Conservation (phyloP, 768 basidiomycete genomes). For the Mycena epipterygia region DNA sequence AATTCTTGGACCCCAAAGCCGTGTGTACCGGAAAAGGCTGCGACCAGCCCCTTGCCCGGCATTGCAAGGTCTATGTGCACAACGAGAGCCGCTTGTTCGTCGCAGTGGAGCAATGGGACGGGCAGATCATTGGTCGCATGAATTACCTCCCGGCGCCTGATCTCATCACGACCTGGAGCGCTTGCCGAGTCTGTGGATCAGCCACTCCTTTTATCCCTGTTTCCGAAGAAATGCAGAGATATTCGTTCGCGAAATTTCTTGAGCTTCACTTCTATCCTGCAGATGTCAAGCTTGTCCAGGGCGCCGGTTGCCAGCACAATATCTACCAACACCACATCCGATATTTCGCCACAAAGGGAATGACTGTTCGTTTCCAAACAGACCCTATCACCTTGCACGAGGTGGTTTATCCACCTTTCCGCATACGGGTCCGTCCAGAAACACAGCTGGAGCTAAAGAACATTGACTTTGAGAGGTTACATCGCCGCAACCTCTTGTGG, state of each 20-base stretch:
- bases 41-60: constrained; percentile 82
- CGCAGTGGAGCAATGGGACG: constrained; percentile 91
- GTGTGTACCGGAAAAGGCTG: constrained; percentile 90
- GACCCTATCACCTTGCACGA: constrained; percentile 89
- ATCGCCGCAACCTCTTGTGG: constrained; percentile 80
- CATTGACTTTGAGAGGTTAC: constrained; percentile 84
- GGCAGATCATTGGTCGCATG: constrained; percentile 73
- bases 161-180: constrained; percentile 91
- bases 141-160: constrained; percentile 73
- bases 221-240: constrained; percentile 92
- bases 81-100: constrained; percentile 86
- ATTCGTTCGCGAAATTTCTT: constrained; percentile 96
- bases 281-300: constrained; percentile 85
- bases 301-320: constrained; percentile 94
- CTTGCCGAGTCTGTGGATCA: constrained; percentile 82
- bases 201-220: constrained; percentile 91
- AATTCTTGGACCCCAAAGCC: constrained; percentile 80
- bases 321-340: constrained; percentile 94
- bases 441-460: constrained; percentile 93
- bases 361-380: constrained; percentile 91
- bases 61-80: constrained; percentile 94
- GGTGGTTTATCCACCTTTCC: constrained; percentile 89
- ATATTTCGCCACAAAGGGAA: constrained; percentile 87
- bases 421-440: constrained; percentile 88
- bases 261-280: constrained; percentile 97